Conservation (phyloP, 1,284 basidiomycete species). For the Apiotrichum akiyoshidainum region DNA sequence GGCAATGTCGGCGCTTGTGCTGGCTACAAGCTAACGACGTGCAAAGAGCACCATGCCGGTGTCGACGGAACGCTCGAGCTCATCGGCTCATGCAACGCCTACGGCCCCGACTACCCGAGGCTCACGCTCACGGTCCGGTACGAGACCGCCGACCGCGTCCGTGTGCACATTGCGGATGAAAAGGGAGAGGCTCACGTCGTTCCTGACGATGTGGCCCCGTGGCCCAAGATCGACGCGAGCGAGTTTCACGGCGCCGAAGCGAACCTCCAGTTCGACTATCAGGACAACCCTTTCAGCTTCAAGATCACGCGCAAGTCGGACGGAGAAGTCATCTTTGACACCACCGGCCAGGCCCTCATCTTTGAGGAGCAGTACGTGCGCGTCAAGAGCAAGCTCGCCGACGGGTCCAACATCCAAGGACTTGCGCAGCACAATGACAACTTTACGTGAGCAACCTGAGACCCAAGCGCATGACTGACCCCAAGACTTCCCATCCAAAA, state of each 20-base stretch:
- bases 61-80: slow-evolving; percentile 25
- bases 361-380: slow-evolving; percentile 79
- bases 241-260: slow-evolving; percentile 51
- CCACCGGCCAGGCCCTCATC: slow-evolving; percentile 60
- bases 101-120: slow-evolving; percentile 63
- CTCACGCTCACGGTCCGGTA: slow-evolving; percentile 56
- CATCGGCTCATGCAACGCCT: slow-evolving; percentile 62
- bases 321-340: slow-evolving; percentile 66
- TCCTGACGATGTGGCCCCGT: slow-evolving; percentile 62
- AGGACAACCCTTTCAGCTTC: slow-evolving; percentile 66
- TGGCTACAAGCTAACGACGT: slow-evolving; percentile 26
- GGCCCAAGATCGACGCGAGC: slow-evolving; percentile 54
- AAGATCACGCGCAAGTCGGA: slow-evolving; percentile 64
- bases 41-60: slow-evolving; percentile 13
- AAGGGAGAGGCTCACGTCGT: slow-evolving; percentile 62
- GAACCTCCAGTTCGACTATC: slow-evolving; percentile 61
- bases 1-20: slow-evolving; percentile 25
- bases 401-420: slow-evolving; percentile 68
- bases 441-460: slow-evolving; percentile 16
- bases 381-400: slow-evolving; percentile 45
- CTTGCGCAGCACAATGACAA: slow-evolving; percentile 58
- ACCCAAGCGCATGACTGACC: slow-evolving; percentile 47
- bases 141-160: slow-evolving; percentile 52
- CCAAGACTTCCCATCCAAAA: slow-evolving; percentile 62
- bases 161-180: slow-evolving; percentile 67